Conservation (phyloP, 352 stramenopile species). For the Phytopythium chamaehyphon region DNA sequence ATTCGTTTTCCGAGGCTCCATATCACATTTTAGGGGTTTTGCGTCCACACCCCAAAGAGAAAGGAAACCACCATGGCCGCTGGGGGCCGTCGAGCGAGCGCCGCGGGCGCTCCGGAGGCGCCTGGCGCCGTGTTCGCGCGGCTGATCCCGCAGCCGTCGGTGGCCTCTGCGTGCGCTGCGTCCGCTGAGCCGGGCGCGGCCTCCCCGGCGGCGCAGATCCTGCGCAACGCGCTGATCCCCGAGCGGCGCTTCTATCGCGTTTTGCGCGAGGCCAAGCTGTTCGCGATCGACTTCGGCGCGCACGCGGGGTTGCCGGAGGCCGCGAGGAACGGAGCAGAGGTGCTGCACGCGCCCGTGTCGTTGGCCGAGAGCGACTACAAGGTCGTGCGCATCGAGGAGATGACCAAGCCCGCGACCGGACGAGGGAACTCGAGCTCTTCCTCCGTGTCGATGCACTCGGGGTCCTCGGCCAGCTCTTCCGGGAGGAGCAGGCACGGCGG, state of each 20-base stretch:
- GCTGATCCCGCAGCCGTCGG: conserved; percentile 29
- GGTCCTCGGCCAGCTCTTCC: conserved; percentile 3
- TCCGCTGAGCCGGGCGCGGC: conserved; percentile 2
- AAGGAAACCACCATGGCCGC: no score
- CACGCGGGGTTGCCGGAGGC: background rate
- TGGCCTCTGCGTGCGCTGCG: conserved; percentile 1
- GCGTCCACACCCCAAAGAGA: no score
- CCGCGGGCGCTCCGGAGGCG: background rate
- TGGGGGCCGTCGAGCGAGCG: conserved; percentile 12
- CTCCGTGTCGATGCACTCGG: conserved; percentile 1
- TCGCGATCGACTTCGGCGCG: conserved; percentile 48
- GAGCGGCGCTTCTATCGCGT: conserved; percentile 70
- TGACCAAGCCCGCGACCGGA: conserved; percentile 29
- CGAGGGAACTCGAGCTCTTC: conserved; percentile 11
- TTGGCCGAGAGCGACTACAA: conserved; percentile 41
- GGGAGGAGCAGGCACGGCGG: conserved; percentile 19
- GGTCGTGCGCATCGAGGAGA: conserved; percentile 57
- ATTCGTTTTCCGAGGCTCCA: no score
- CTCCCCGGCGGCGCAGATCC: conserved; percentile 10
- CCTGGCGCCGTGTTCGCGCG: conserved; percentile 31
- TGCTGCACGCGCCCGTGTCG: conserved; percentile 9
- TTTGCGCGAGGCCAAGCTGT: conserved; percentile 58
- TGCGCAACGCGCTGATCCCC: conserved; percentile 34
- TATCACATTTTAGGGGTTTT: no score
- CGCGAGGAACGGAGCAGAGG: conserved; percentile 12